Evolutionary conservation across 1,284 basidiomycete species (phyloP).

Genomic region (Fomes fomentarius): DNA sequence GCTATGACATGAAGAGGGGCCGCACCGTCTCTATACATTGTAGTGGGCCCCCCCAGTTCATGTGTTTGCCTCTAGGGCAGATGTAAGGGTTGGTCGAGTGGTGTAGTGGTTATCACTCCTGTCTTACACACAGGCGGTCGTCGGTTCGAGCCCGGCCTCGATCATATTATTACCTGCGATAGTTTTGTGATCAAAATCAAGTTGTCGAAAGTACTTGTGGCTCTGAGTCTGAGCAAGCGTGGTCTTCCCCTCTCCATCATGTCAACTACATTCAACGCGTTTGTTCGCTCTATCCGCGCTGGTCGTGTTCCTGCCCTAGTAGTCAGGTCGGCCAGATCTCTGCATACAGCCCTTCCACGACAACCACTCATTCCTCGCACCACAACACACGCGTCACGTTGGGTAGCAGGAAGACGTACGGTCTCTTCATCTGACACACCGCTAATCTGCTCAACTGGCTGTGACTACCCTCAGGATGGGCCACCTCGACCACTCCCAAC

Average conservation of each 20-base stretch:
- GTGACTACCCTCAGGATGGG: conserved; percentile 69
- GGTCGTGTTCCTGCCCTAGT: neutral
- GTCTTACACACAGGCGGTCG: conserved; percentile 29
- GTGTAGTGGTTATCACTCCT: conserved; percentile 29
- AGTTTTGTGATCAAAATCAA: neutral
- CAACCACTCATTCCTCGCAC: too few species aligned
- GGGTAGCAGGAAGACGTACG: neutral
- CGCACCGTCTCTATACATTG: too few species aligned
- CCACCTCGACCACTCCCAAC: conserved; percentile 80
- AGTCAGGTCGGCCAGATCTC: neutral
- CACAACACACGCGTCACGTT: neutral
- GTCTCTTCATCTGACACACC: too few species aligned
- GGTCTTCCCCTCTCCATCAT: neutral
- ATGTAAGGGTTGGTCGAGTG: conserved; percentile 19
- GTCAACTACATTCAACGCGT: neutral
- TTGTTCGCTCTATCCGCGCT: neutral
- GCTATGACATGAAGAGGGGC: too few species aligned
- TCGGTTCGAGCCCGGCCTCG: conserved; percentile 29
- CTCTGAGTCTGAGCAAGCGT: too few species aligned
- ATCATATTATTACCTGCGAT: conserved; percentile 6
- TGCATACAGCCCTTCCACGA: neutral
- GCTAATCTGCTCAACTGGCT: too few species aligned
- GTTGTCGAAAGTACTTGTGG: too few species aligned
- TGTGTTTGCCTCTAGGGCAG: too few species aligned
- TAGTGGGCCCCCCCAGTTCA: too few species aligned